phyloP scores from a whole-genome alignment of 257 asterid genomes.

The Salvia hispanica region DNA sequence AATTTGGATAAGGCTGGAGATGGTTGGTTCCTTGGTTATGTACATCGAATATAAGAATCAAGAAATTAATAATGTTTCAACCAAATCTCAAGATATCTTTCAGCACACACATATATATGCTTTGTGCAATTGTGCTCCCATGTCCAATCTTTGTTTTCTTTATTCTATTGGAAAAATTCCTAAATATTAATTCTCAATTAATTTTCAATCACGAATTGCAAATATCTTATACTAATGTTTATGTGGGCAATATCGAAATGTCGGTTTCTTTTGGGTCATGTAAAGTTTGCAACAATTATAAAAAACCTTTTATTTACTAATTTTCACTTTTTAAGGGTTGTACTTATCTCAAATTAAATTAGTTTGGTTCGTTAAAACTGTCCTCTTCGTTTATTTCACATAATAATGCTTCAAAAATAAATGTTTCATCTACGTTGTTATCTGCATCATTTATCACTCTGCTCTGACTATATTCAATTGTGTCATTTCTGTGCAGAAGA shows the following conservation, averaged over 20 bases:
- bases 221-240: too few species aligned
- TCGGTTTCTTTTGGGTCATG: too few species aligned
- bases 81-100: not conserved
- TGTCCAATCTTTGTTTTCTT: not conserved
- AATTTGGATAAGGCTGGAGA: not conserved
- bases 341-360: too few species aligned
- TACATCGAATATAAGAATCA: not conserved
- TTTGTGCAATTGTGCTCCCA: not conserved
- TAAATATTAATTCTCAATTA: too few species aligned
- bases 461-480: not conserved
- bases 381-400: too few species aligned
- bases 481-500: not conserved
- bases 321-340: too few species aligned
- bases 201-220: too few species aligned
- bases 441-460: not conserved
- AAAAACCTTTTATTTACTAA: too few species aligned
- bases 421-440: not conserved
- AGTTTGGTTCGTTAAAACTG: too few species aligned
- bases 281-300: too few species aligned
- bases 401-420: not conserved
- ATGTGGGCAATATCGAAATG: too few species aligned
- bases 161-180: not conserved
- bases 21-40: not conserved
- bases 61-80: not conserved
- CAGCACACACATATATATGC: not conserved